Base-by-base conservation (phyloP, 805 yeast genomes). In the Ogataea degrootiae region DNA sequence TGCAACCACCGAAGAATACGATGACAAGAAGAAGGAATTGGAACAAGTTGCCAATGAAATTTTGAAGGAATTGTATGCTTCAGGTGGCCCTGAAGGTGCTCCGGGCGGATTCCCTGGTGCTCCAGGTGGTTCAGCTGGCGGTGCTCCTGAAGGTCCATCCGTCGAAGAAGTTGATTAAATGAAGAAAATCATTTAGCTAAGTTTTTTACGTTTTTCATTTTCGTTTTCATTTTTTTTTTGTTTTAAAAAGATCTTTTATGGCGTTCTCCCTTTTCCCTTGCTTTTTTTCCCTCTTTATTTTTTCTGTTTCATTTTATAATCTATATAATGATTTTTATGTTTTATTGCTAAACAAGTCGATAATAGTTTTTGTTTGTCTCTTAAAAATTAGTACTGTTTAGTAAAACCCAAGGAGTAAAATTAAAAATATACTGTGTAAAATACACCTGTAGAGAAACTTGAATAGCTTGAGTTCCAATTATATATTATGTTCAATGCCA, bases 31-130 rank as follows among this genome's bases (percentile, higher is more conserved):
- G 79, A 92, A 91, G 84, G 98, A 91, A 75, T 83, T 91, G 65
- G 98, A 92, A 79, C 85, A 81, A 60, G 80, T 85, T 71, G 96
- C 96, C 60, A 91, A 91, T 80, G 98, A 97, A 70, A 87, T 90
- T 74, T 85, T 92, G 90, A 82, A 89, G 71, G 90, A 91, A 79
- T 89, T 95, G 79, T 92, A 92, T 82, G 94, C 87, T 70, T 90
- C 83, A 57, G 96, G 90, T 68, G 96, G 90, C 70, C 86, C 83
- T 61, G 87, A 88, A 61, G 89, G 60, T 46, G 37, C 52, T 54
- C 57, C 62, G 54, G 59, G 59, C 44, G 54, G 55, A 23, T 56
- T 55, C 60, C 65, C 66, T 53, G 70, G 70, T 61, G 67, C 66
- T 9, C 31, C 31, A 23, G 65, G 72, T 52, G 71, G 70, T 56